Conservation (phyloP, 352 stramenopile species). For the Phytophthora kernoviae region DNA sequence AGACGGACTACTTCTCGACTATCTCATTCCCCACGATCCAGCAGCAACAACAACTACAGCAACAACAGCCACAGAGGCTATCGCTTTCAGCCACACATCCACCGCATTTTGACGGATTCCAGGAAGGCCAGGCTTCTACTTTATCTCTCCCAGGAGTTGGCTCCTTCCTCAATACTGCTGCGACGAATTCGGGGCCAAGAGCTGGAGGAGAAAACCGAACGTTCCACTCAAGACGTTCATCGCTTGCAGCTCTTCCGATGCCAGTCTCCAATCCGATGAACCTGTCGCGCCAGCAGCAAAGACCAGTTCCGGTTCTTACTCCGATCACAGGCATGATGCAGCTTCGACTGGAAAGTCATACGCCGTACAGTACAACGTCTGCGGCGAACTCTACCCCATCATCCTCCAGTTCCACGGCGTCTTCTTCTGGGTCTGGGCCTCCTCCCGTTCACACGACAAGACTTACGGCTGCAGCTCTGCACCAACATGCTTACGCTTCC, state of each 20-base stretch:
- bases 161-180: slow-evolving; percentile 31
- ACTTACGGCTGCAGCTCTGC: slow-evolving; percentile 39
- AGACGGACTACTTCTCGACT: slow-evolving; percentile 75
- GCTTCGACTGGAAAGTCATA: slow-evolving; percentile 58
- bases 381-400: slow-evolving; percentile 26
- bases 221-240: slow-evolving; percentile 51
- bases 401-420: slow-evolving; percentile 30
- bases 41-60: slow-evolving; percentile 33
- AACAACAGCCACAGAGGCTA: slow-evolving; percentile 32
- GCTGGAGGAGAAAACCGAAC: slow-evolving; percentile 25
- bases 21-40: slow-evolving; percentile 43
- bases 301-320: slow-evolving; percentile 49
- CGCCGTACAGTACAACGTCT: slow-evolving; percentile 25
- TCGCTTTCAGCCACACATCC: slow-evolving; percentile 41
- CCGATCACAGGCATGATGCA: slow-evolving; percentile 81
- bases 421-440: slow-evolving; percentile 17
- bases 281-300: slow-evolving; percentile 19
- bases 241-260: slow-evolving; percentile 56
- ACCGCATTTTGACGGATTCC: slow-evolving; percentile 34
- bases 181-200: slow-evolving; percentile 5
- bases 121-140: slow-evolving; percentile 33
- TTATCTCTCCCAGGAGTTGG: slow-evolving; percentile 46
- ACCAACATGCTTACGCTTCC: slow-evolving; percentile 58
- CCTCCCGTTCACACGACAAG: slow-evolving; percentile 24
- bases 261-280: slow-evolving; percentile 35